Base-by-base conservation (phyloP, 129 eudicot species). In the Logfia minima region DNA sequence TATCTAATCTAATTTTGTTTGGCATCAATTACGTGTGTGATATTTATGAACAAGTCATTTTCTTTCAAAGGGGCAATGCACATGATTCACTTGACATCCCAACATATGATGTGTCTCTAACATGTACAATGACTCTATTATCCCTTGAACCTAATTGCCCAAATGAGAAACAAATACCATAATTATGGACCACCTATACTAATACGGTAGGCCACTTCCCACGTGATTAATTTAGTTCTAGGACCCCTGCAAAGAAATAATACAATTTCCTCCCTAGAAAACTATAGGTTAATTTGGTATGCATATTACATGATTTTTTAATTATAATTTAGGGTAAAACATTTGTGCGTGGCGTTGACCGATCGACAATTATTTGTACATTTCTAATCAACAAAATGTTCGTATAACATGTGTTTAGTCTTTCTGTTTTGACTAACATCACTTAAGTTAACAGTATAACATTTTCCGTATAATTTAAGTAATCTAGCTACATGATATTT, bases 81-180 rank as follows among this genome's bases (percentile, higher is more conserved):
- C 86, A 83, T 78, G 86, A 78, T 78, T 66, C 83, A 83, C 83
- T 78, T 73, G 86, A 83, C 77, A 83, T 72, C 79, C 81, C 75
- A 83, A 78, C 76, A 75, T 75, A 80, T 74, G 79, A 68, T 81
- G 76, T 17, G 69, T 63, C 66, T 17, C 65, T 41, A 56, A 43
- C 71, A 75, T 75, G 48, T 31, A 41, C 19, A 75, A 75, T 81
- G 39, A 75, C 80, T 5, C 60, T 35, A 43, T 32, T 61, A 68
- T 72, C 84, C 84, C 41, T 31, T 24, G 3, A 74, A 80, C 71
- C 79, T 67, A 80, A 80, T 81, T 68, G 56, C 80, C 72, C 75
- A 68, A 68, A 21, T 45, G 43, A 29, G 68, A 65, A 59, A 29
- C 13, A 73, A 73, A 32, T 32, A 41, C 59, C n/a, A 75, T 68